phyloP scores from a whole-genome alignment of 192 early-diverging fungal genomes.

The Coemansia umbellata region DNA sequence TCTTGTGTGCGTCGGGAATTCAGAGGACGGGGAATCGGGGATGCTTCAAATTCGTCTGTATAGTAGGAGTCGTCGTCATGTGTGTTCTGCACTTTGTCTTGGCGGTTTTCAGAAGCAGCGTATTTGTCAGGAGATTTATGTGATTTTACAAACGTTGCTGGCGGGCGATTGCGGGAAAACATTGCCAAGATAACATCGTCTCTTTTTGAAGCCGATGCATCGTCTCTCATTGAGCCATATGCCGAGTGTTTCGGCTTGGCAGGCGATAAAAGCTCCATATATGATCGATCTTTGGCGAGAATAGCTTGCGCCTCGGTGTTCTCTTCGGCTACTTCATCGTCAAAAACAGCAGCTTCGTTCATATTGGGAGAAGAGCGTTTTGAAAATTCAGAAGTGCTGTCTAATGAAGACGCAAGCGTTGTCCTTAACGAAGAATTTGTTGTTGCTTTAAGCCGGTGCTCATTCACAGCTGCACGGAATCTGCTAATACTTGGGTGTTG shows the following conservation, averaged over 20 bases:
- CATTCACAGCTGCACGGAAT: conserved; percentile 23
- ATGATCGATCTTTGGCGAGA: conserved; percentile 37
- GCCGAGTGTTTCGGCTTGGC: conserved; percentile 9
- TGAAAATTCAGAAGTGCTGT: too few species aligned
- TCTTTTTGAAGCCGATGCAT: background rate
- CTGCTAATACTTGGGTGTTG: conserved; percentile 36
- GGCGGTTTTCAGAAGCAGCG: background rate
- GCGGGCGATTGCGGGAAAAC: conserved; percentile 5
- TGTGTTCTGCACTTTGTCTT: background rate
- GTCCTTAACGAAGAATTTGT: background rate
- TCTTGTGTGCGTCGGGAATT: background rate
- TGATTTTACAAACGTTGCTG: too few species aligned
- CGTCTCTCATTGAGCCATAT: background rate
- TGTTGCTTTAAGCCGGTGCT: conserved; percentile 9
- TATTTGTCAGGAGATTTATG: too few species aligned
- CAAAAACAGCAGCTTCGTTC: background rate
- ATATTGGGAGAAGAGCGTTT: too few species aligned
- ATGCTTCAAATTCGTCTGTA: conserved; percentile 2
- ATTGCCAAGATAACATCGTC: conserved; percentile 16
- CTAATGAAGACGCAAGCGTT: background rate
- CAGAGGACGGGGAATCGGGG: conserved; percentile 4
- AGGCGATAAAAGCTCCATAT: conserved; percentile 46
- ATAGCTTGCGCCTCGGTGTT: conserved; percentile 8
- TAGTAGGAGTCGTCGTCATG: background rate
- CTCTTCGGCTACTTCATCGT: background rate